Conservation (phyloP, 2,329 filamentous ascomycete genomes). For the Colletotrichum tropicale region DNA sequence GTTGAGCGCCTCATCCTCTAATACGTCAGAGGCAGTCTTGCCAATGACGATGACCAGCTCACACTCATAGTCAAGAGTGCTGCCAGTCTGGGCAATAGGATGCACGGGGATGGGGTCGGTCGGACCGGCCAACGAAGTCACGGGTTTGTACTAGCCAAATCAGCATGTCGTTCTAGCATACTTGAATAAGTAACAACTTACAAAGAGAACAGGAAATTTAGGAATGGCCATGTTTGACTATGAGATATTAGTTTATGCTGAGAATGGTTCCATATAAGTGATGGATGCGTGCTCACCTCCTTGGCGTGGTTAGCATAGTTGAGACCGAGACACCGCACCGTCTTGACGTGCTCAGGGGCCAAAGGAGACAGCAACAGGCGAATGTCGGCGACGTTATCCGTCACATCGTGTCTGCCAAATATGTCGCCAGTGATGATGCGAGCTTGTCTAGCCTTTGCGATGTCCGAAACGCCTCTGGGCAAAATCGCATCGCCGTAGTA, state of each 20-base stretch:
- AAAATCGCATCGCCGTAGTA: conserved; percentile 80
- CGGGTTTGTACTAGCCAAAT: conserved; percentile 63
- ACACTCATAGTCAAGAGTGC: conserved; percentile 80
- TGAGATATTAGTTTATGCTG: neutral
- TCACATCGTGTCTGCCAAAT: conserved; percentile 68
- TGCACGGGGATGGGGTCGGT: conserved; percentile 70
- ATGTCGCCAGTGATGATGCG: conserved; percentile 69
- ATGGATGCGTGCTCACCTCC: conserved; percentile 46
- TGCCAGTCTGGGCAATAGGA: conserved; percentile 65
- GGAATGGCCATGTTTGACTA: conserved; percentile 70
- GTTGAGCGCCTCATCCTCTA: conserved; percentile 68
- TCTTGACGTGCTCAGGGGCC: conserved; percentile 64
- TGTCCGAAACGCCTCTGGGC: conserved; percentile 62
- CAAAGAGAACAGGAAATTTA: conserved; percentile 74
- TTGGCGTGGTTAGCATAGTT: conserved; percentile 77
- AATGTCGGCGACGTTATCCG: conserved; percentile 63
- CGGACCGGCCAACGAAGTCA: conserved; percentile 69
- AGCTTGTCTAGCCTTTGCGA: conserved; percentile 65
- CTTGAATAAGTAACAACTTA: conserved; percentile 36
- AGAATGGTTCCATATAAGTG: neutral
- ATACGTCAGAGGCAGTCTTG: conserved; percentile 67
- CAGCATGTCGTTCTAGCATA: neutral
- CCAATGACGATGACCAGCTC: conserved; percentile 79
- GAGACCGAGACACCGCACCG: conserved; percentile 71
- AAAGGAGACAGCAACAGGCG: conserved; percentile 67